Conservation (phyloP, 1,284 basidiomycete genomes). For the Athelia psychrophila region DNA sequence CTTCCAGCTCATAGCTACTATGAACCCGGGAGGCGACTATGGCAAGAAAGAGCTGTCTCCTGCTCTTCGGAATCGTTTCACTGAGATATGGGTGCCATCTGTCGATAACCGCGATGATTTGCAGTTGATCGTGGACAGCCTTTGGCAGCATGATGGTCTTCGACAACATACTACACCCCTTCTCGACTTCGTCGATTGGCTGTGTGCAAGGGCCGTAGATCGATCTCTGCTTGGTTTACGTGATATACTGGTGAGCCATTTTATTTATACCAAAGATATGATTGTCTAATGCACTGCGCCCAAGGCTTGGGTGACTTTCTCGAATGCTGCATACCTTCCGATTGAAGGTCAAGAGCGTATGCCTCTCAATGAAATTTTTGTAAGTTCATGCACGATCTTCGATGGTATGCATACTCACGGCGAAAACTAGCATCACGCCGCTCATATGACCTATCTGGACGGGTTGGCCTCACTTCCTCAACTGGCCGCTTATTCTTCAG, state of each 20-base stretch:
- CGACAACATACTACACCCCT: conserved; percentile 60
- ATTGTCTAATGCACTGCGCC: conserved; percentile 10
- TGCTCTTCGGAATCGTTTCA: conserved; percentile 96
- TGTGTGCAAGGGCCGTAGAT: conserved; percentile 67
- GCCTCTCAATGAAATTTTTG: conserved; percentile 59
- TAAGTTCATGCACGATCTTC: conserved; percentile 38
- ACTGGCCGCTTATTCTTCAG: conserved; percentile 50
- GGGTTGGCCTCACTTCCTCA: conserved; percentile 80
- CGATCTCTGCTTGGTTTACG: conserved; percentile 75
- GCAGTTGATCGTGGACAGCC: conserved; percentile 72
- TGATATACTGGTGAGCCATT: conserved; percentile 76
- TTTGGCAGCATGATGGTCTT: conserved; percentile 68
- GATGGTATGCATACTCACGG: neutral
- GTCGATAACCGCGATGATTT: conserved; percentile 79
- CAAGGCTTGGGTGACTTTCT: conserved; percentile 92
- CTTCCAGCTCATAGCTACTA: conserved; percentile 95
- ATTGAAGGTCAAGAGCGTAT: conserved; percentile 34
- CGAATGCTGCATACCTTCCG: conserved; percentile 56
- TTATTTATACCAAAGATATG: neutral
- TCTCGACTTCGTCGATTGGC: conserved; percentile 84
- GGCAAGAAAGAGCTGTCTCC: conserved; percentile 99
- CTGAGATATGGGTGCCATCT: conserved; percentile 97
- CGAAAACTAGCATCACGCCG: conserved; percentile 74
- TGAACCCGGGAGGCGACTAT: conserved; percentile 99
- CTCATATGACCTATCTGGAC: conserved; percentile 84